A percentile compares a stretch with the other conserved stretches of the same genome.
Conservation (phyloP, 345 rosid species). For the Turritis glabra region DNA sequence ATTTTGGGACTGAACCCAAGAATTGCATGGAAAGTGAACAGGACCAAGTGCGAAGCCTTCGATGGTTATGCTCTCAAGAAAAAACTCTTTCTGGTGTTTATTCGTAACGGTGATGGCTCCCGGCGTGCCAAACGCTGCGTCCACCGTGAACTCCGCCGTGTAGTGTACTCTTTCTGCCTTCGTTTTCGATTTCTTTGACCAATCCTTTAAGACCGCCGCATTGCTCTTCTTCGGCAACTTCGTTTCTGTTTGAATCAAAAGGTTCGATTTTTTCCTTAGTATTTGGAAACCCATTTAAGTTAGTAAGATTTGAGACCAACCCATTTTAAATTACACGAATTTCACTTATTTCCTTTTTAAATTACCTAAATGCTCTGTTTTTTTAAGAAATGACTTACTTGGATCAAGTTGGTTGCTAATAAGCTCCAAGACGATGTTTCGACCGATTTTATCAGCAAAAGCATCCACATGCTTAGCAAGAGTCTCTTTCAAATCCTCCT, state of each 20-base stretch:
- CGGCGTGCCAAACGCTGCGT: conserved; percentile 70
- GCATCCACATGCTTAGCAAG: conserved; percentile 70
- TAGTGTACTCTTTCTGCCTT: conserved; percentile 87
- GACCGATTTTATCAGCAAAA: conserved; percentile 68
- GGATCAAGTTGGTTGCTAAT: conserved; percentile 78
- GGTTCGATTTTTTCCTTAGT: neutral
- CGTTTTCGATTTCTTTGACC: conserved; percentile 76
- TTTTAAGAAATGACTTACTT: conserved; percentile 48
- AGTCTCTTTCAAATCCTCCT: conserved; percentile 74
- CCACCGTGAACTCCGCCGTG: conserved; percentile 79
- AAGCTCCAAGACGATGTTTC: conserved; percentile 80
- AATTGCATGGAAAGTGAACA: conserved; percentile 87
- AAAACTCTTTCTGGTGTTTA: conserved; percentile 89
- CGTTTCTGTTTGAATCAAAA: conserved; percentile 48
- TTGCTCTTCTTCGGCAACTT: conserved; percentile 76
- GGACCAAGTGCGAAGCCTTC: conserved; percentile 87
- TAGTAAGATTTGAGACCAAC: neutral
- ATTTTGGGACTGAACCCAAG: conserved; percentile 87
- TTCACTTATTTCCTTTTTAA: too few relatives aligned
- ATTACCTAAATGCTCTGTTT: neutral
- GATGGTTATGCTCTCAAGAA: conserved; percentile 71
- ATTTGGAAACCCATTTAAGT: neutral
- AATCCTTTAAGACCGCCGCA: conserved; percentile 65
- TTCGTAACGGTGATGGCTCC: conserved; percentile 84
- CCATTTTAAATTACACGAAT: neutral